These are phyloP conservation scores for Aaosphaeria arxii DNA, from an alignment of 2,329 filamentous ascomycete species.

Conservation along the genomic window DNA sequence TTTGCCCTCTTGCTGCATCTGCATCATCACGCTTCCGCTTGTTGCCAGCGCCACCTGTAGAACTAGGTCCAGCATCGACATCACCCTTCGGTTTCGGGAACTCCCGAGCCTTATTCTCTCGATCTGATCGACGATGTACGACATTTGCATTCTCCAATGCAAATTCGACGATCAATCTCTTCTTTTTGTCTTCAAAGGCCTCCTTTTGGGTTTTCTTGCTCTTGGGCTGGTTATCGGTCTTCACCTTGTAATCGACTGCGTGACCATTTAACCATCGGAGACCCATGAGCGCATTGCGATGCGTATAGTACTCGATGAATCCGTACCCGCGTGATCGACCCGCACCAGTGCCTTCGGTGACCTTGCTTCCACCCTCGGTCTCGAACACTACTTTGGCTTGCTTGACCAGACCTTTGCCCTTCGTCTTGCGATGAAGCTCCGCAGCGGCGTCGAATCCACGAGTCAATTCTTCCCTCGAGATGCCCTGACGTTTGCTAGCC, in stretches of 20 bases:
- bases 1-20: conserved; percentile 16
- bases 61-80: conserved; percentile 6
- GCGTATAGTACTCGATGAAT: conserved; percentile 94
- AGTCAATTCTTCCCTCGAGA: conserved; percentile 85
- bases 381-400: conserved; percentile 97
- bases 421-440: conserved; percentile 73
- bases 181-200: conserved; percentile 69
- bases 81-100: conserved; percentile 13
- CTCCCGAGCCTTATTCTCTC: conserved; percentile 55
- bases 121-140: conserved; percentile 70
- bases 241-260: conserved; percentile 51
- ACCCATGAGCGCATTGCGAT: conserved; percentile 92
- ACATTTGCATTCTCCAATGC: conserved; percentile 98
- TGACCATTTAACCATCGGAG: conserved; percentile 89
- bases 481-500: conserved; percentile 66
- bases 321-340: conserved; percentile 91
- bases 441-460: conserved; percentile 80
- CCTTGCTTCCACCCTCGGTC: conserved; percentile 78
- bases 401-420: conserved; percentile 82
- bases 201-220: conserved; percentile 38
- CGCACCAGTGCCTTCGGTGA: conserved; percentile 70
- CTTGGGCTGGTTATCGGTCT: conserved; percentile 42
- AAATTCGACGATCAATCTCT: conserved; percentile 91
- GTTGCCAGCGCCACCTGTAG: conserved; percentile 5
- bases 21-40: conserved; percentile 12